Percentiles rank a stretch among this genome's conserved stretches.
Conservation (phyloP, 768 basidiomycete genomes). For the Hypholoma sublateritium region DNA sequence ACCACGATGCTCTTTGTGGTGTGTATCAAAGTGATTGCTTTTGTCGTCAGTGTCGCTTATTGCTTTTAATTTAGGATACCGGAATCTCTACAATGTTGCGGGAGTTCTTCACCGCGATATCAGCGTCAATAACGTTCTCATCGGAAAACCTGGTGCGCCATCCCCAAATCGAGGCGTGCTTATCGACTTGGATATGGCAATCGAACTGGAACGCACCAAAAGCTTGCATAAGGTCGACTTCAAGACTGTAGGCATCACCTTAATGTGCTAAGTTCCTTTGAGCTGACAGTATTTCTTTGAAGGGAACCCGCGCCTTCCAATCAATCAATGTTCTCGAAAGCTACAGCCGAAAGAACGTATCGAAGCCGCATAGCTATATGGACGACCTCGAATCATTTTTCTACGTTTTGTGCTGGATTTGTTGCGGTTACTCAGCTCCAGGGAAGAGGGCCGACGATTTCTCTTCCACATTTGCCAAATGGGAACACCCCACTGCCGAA, state of each 20-base stretch:
- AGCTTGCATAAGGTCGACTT: neutral
- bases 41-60: no score
- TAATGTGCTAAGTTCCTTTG: neutral
- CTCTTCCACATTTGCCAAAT: no score
- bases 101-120: slow-evolving; percentile 7
- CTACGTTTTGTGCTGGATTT: slow-evolving; percentile 3
- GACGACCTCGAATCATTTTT: slow-evolving; percentile 10
- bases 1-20: slow-evolving; percentile 5
- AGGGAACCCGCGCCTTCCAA: slow-evolving; percentile 7
- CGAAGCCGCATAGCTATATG: neutral
- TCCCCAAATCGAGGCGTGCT: neutral
- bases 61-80: neutral
- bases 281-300: neutral
- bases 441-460: neutral
- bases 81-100: neutral
- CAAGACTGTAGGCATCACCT: neutral
- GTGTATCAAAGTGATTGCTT: neutral
- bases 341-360: neutral
- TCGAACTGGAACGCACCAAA: neutral
- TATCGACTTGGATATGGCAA: slow-evolving; percentile 7
- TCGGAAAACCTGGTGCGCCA: neutral
- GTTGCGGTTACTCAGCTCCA: neutral
- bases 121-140: neutral
- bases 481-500: no score
- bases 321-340: neutral